Percentiles rank a stretch among this genome's conserved stretches.
phyloP scores from a whole-genome alignment of 1,139 yeast genomes.

The Diutina catenulata region DNA sequence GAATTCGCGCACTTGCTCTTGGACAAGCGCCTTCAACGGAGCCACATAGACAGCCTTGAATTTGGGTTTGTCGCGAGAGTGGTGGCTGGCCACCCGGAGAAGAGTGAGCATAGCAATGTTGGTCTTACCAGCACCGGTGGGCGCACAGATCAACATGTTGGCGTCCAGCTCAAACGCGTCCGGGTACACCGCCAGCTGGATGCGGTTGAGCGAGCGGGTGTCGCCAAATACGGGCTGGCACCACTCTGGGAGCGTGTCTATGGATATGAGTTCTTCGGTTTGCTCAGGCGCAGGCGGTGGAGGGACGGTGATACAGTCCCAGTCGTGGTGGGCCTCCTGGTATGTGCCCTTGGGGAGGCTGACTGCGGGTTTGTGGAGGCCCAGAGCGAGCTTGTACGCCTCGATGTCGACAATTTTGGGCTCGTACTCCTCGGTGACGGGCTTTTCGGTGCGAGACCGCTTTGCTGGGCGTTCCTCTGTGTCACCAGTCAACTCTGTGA shows the following conservation, averaged over 20 bases:
- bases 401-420: not conserved
- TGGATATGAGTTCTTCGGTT: constrained; percentile 42
- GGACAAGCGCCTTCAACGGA: constrained; percentile 89
- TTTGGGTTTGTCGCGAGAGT: constrained; percentile 23
- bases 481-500: too few species aligned
- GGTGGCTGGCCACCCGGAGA: constrained; percentile 47
- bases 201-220: constrained; percentile 57
- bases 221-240: constrained; percentile 63
- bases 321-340: constrained; percentile 58
- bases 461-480: not conserved
- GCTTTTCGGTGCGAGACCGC: not conserved
- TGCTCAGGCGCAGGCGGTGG: constrained; percentile 31
- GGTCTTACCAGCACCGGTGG: constrained; percentile 98
- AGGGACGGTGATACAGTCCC: constrained; percentile 86
- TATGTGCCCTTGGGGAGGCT: constrained; percentile 75
- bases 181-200: constrained; percentile 78
- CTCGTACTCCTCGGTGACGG: too few species aligned
- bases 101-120: constrained; percentile 84
- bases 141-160: constrained; percentile 83
- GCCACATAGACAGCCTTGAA: constrained; percentile 87
- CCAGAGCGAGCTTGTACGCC: not conserved
- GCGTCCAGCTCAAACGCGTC: constrained; percentile 59
- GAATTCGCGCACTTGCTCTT: constrained; percentile 87
- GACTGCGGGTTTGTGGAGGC: constrained; percentile 37
- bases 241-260: constrained; percentile 69